A percentile compares a stretch with the other conserved stretches of the same genome.
Evolutionary conservation across 192 early-diverging fungal species (phyloP).

Genomic region (Backusella tarrabulga): DNA sequence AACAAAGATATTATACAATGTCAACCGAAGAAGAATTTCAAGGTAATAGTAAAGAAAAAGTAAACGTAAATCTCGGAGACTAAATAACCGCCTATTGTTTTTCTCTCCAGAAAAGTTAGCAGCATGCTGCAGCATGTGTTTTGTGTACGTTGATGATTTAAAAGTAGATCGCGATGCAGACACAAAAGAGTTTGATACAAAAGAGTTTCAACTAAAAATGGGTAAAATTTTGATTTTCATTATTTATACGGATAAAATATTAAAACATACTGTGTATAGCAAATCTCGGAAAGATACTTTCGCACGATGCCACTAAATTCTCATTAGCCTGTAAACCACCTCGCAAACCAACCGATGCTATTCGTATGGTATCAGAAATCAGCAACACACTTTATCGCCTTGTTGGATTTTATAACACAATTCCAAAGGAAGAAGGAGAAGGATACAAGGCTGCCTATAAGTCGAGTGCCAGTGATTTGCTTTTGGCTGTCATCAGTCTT

Average conservation of each 20-base stretch:
- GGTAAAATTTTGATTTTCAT: neutral
- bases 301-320: conserved; percentile 35
- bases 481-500: conserved; percentile 18
- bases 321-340: conserved; percentile 37
- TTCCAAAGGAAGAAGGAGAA: conserved; percentile 6
- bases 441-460: conserved; percentile 6
- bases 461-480: neutral
- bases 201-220: conserved; percentile 24
- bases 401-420: conserved; percentile 30
- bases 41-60: conserved; percentile 7
- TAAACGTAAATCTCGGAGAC: neutral
- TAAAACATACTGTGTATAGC: neutral
- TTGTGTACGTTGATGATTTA: conserved; percentile 11
- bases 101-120: conserved; percentile 2
- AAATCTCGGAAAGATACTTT: conserved; percentile 25
- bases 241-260: neutral
- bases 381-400: conserved; percentile 24
- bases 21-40: conserved; percentile 15
- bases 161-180: neutral
- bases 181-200: conserved; percentile 14
- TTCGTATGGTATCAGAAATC: conserved; percentile 24
- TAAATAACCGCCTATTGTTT: neutral
- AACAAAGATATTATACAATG: neutral
- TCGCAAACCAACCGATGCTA: conserved; percentile 20
- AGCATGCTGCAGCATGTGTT: conserved; percentile 17